Evolutionary conservation across 2,329 filamentous ascomycete genomes (phyloP).

Genomic region (Proliferodiscus dingleyae): DNA sequence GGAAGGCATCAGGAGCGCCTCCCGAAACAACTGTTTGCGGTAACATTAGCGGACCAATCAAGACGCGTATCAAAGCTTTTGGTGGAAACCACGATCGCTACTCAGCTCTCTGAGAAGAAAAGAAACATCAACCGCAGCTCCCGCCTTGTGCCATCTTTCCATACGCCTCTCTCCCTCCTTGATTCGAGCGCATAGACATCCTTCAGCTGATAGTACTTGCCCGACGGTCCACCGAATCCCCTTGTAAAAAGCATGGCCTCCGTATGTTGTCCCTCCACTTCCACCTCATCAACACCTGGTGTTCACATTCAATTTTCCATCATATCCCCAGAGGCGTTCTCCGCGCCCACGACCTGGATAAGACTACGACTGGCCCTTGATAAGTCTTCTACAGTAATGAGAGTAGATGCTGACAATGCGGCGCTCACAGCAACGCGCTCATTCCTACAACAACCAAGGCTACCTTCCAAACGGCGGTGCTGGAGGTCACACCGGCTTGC

Average conservation of each 20-base stretch:
- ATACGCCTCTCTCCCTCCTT: slow-evolving; percentile 8
- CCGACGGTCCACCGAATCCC: slow-evolving; percentile 7
- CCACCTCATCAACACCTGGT: neutral
- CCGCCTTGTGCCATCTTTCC: slow-evolving; percentile 4
- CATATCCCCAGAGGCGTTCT: neutral
- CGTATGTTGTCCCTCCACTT: slow-evolving; percentile 22
- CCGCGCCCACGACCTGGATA: neutral
- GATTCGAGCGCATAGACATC: slow-evolving; percentile 17
- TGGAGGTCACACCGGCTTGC: slow-evolving; percentile 41
- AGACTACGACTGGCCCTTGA: too few relatives aligned
- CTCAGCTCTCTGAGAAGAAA: too few relatives aligned
- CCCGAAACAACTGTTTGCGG: too few relatives aligned
- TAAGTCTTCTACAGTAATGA: neutral
- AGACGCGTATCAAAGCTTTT: too few relatives aligned
- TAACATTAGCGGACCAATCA: too few relatives aligned
- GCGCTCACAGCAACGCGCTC: slow-evolving; percentile 31
- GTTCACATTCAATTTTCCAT: neutral
- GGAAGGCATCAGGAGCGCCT: too few relatives aligned
- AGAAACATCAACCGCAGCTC: neutral
- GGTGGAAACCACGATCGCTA: too few relatives aligned
- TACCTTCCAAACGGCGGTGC: slow-evolving; percentile 61
- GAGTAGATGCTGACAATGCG: slow-evolving; percentile 18
- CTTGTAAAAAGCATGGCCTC: slow-evolving; percentile 24
- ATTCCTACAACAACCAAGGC: slow-evolving; percentile 30
- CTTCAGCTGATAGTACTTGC: slow-evolving; percentile 11